phyloP scores from a whole-genome alignment of 345 rosid species.

The Syzygium jambos region DNA sequence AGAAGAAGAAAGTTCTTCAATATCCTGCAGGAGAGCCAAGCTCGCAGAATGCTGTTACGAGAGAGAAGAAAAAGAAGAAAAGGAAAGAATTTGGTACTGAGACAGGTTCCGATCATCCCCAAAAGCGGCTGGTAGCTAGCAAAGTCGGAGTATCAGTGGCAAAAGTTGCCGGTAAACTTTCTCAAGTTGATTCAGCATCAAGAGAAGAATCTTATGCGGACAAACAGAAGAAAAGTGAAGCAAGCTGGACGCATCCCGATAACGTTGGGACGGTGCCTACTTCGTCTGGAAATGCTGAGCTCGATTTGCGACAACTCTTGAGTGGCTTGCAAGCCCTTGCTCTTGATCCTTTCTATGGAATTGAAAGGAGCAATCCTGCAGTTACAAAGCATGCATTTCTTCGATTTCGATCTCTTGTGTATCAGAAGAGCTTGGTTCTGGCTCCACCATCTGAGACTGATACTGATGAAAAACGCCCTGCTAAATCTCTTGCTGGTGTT shows the following conservation, averaged over 20 bases:
- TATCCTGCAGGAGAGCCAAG: slow-evolving; percentile 32
- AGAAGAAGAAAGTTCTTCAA: slow-evolving; percentile 50
- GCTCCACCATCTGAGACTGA: slow-evolving; percentile 47
- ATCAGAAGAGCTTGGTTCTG: slow-evolving; percentile 66
- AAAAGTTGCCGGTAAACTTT: slow-evolving; percentile 22
- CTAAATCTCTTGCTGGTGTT: slow-evolving; percentile 17
- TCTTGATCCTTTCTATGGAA: slow-evolving; percentile 57
- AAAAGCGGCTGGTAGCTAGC: slow-evolving; percentile 31
- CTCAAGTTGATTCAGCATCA: slow-evolving; percentile 16
- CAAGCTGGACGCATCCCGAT: slow-evolving; percentile 4
- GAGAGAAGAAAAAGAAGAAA: slow-evolving; percentile 49
- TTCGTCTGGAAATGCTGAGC: slow-evolving; percentile 21
- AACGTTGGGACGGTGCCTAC: slow-evolving; percentile 10
- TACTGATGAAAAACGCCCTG: slow-evolving; percentile 13
- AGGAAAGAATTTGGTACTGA: slow-evolving; percentile 37
- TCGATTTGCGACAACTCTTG: slow-evolving; percentile 47
- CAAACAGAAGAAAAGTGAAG: slow-evolving; percentile 33
- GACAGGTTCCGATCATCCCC: slow-evolving; percentile 30
- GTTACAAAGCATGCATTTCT: slow-evolving; percentile 48
- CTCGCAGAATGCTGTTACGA: slow-evolving; percentile 14
- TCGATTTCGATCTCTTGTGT: slow-evolving; percentile 64
- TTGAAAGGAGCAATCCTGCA: slow-evolving; percentile 37
- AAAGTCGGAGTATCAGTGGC: slow-evolving; percentile 22
- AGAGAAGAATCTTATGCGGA: slow-evolving; percentile 17
- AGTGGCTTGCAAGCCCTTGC: slow-evolving; percentile 70